Base-by-base conservation (phyloP, 108 stramenopile species). In the Epithemia pelagica region DNA sequence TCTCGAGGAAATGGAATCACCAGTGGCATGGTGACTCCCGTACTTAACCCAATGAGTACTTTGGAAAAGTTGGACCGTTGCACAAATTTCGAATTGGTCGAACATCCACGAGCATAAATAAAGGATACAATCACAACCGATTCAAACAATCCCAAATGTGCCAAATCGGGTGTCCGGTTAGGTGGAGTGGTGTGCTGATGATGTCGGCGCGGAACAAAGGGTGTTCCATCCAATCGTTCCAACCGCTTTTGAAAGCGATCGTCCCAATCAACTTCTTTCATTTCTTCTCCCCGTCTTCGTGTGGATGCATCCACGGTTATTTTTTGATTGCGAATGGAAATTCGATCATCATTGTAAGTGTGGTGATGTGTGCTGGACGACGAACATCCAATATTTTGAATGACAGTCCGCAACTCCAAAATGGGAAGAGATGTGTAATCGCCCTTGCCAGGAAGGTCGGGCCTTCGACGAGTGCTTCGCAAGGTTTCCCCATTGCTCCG, bases 401-500 rank as follows among this genome's bases (percentile, higher is more conserved):
- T 51, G 2, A 92, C 77, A 60, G 89, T 79, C 59, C 82, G 69
- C 18, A 92, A 56, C 63, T 92, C 91, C 22, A 92, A 79, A 21
- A 92, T 84, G 0, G 91, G 84, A 26, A 83, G 62, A 29, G 82
- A 70, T 1, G 53, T 61, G 30, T 7, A 70, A 56, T 28, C 25
- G 26, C 21, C 59, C 32, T 69, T 72, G 30, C 37, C 24, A 61
- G 75, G 73, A 52, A 2, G 78, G 2, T 58, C 30, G 8, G 59
- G 27, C 8, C 69, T 30, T 31, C 57, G 52, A 52, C 62, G 64
- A 37, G 78, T 86, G 65, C 86, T 87, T 30, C 91, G 75, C 19
- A 85, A 74, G 21, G 91, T 88, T 77, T 92, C 91, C n/a, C 88
- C 88, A 54, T 92, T 92, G 64, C 86, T 88, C 57, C 91, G 68